Evolutionary conservation across 2,329 filamentous ascomycete genomes (phyloP).

Genomic region (Botrytis paeoniae): DNA sequence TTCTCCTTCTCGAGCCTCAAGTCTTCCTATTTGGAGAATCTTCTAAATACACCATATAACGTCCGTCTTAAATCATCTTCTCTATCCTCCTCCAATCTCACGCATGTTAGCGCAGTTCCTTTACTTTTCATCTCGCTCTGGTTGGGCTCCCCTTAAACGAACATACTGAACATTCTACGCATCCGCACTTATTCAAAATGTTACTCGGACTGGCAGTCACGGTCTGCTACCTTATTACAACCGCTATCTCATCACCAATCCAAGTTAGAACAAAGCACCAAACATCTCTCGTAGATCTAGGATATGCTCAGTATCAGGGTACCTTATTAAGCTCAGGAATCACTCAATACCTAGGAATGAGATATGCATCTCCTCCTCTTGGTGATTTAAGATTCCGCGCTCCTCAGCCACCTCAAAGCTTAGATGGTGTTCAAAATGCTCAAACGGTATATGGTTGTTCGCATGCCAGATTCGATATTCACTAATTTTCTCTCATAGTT

Average conservation of each 20-base stretch:
- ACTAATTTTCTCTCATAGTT: conserved; percentile 9
- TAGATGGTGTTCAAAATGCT: neutral
- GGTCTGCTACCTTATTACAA: neutral
- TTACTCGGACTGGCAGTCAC: neutral
- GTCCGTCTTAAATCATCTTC: neutral
- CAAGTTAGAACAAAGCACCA: neutral
- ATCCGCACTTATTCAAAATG: neutral
- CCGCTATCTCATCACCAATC: neutral
- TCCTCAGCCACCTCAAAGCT: conserved; percentile 7
- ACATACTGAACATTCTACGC: neutral
- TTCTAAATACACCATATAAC: neutral
- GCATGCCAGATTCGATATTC: neutral
- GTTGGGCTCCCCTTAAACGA: too few relatives aligned
- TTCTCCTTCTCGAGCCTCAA: neutral
- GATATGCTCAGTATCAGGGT: conserved; percentile 64
- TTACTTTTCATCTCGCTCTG: neutral
- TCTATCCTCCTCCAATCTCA: neutral
- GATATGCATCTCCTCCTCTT: conserved; percentile 66
- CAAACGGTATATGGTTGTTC: neutral
- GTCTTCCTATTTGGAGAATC: neutral
- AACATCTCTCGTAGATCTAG: conserved; percentile 49
- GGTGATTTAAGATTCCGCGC: conserved; percentile 62
- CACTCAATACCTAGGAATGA: conserved; percentile 69
- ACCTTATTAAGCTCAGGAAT: conserved; percentile 52
- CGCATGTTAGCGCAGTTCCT: neutral